Evolutionary conservation across 78 protist genomes (phyloP).

Genomic region (Polysphondylium violaceum): DNA sequence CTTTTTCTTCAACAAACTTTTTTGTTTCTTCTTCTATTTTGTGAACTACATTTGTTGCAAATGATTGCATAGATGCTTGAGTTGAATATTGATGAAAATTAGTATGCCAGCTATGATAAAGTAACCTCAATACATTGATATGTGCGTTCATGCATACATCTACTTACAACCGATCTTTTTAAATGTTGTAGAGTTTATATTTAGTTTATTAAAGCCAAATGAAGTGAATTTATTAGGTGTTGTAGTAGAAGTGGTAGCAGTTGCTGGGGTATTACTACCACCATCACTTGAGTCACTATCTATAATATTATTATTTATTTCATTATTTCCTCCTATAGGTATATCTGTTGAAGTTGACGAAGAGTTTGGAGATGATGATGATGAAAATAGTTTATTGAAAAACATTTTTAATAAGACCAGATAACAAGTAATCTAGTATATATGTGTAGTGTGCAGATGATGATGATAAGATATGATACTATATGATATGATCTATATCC

Average conservation of each 20-base stretch:
- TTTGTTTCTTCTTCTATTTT: slow-evolving; percentile 73
- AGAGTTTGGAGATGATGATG: neutral
- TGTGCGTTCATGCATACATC: neutral
- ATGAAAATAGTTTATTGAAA: slow-evolving; percentile 6
- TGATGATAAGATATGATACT: no score
- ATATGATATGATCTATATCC: no score
- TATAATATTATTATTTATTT: neutral
- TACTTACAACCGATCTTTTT: slow-evolving; percentile 46
- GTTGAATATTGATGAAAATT: neutral
- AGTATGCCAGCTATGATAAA: no score
- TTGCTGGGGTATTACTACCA: neutral
- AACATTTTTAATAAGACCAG: neutral
- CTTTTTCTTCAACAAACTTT: slow-evolving; percentile 59
- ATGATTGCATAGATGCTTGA: slow-evolving; percentile 18
- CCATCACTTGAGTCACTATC: neutral
- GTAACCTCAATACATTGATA: neutral
- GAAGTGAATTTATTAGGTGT: slow-evolving; percentile 4
- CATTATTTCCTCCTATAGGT: neutral
- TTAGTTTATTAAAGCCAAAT: slow-evolving; percentile 14
- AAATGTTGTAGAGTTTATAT: slow-evolving; percentile 40
- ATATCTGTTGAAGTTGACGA: neutral
- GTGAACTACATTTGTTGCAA: slow-evolving; percentile 18
- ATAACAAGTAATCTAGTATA: neutral
- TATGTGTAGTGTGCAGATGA: no score
- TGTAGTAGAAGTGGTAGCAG: neutral